Base-by-base conservation (phyloP, 305 asterid genomes). In the Coffea humblotiana region DNA sequence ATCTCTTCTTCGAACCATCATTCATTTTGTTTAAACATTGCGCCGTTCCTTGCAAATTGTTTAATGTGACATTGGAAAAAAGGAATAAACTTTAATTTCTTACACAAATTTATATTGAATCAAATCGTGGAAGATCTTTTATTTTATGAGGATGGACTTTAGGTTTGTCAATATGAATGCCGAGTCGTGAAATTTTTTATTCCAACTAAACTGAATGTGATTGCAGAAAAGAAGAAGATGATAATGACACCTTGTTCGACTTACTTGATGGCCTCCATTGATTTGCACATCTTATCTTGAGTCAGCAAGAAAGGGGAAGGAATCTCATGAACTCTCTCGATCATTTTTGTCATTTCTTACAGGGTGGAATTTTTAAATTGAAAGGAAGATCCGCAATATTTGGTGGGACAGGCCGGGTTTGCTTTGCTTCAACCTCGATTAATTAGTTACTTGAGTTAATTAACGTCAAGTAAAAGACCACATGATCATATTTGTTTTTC, bases 71-170 rank as follows among this genome's bases (percentile, higher is more conserved):
- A 64, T 4, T 11, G 12, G 35, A 18, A 27, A 64, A 64, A 64
- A 4, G 25, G 16, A 25, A 27, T 10, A 64, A 64, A 25, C 3
- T 37, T 64, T 27, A 27, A 64, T 27, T 64, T 11, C 6, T 8
- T 25, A 8, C 2, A 2, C 32, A 61, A n/a, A 61, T 61, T 58
- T 61, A 60, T 64, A 47, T 63, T 19, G 73, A 64, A 77, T 65
- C 48, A 64, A 64, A 77, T 77, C 79, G 18, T 21, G 48, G 61
- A 52, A 77, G 29, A 77, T 77, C 72, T 76, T 40, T 29, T 77
- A 25, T 47, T 64, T 16, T 77, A 47, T 43, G 60, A 61, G 60
- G 29, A 60, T 45, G 14, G 60, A 43, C 60, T 19, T 35, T 12
- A 76, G 3, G 5, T 45, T 76, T 61, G 60, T 45, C 61, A 29